Evolutionary conservation across 2,329 filamentous ascomycete genomes (phyloP).

Genomic region (Aureobasidium sp.): DNA sequence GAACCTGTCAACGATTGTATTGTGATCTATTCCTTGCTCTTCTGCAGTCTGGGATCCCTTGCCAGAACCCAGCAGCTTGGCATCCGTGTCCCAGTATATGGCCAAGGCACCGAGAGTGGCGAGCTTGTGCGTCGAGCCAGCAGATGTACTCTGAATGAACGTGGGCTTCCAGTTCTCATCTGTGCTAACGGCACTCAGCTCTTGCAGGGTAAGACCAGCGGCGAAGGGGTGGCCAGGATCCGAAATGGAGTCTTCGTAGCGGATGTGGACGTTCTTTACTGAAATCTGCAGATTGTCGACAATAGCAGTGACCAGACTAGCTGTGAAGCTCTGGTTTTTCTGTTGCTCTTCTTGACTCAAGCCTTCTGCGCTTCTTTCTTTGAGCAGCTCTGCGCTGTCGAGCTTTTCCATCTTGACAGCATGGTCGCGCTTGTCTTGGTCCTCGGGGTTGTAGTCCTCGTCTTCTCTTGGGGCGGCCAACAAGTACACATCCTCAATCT

Average conservation of each 20-base stretch:
- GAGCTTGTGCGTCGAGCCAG: slow-evolving; percentile 78
- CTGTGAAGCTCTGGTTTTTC: slow-evolving; percentile 95
- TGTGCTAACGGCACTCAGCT: slow-evolving; percentile 95
- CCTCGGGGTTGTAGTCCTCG: slow-evolving; percentile 83
- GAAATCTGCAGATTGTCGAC: slow-evolving; percentile 97
- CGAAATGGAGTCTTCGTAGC: slow-evolving; percentile 96
- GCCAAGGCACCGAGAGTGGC: slow-evolving; percentile 84
- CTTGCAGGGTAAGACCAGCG: slow-evolving; percentile 82
- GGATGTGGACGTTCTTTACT: slow-evolving; percentile 96
- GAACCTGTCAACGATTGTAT: slow-evolving; percentile 70
- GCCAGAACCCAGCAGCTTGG: slow-evolving; percentile 72
- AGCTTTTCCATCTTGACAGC: slow-evolving; percentile 98
- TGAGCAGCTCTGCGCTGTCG: slow-evolving; percentile 89
- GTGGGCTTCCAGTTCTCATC: slow-evolving; percentile 92
- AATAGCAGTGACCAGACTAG: slow-evolving; percentile 90
- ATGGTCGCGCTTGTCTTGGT: slow-evolving; percentile 80
- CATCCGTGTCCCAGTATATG: slow-evolving; percentile 97
- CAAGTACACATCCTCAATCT: slow-evolving; percentile 94
- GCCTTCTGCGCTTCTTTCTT: slow-evolving; percentile 85
- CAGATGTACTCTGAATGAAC: slow-evolving; percentile 80
- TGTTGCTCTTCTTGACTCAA: slow-evolving; percentile 93
- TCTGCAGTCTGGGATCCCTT: slow-evolving; percentile 59
- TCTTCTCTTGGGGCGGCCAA: slow-evolving; percentile 94
- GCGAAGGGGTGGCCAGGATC: slow-evolving; percentile 93
- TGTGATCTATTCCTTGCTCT: slow-evolving; percentile 59